Evolutionary conservation across 1,284 basidiomycete species (phyloP), one percentile per base, ranked within the genome.

Genomic region (Ceratobasidium sp.): DNA sequence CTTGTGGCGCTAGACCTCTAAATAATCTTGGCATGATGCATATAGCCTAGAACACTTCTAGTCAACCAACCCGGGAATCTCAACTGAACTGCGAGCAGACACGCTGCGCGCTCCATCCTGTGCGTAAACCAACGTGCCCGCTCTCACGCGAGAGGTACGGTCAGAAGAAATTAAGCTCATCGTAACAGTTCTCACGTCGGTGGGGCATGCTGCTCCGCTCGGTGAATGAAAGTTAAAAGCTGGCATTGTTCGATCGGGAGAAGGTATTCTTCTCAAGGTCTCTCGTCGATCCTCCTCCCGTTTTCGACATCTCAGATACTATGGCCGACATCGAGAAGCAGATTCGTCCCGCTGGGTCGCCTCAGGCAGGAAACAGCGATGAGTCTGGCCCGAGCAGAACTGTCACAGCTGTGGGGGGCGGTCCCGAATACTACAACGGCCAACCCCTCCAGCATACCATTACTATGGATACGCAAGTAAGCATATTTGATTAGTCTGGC

Each of bases 261-360:
- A 35, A 71, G 26, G 23, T 11, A 71, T 45, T 37, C 37, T 51
- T 71, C 67, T 71, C 45, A 13, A 65, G 45, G 42, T 54, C 39
- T 39, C 53, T 47, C 49, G 31, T 10, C 53, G 35, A 42, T 71
- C 35, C 15, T 31, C 47, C 28, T 3, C 26, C 67, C 23, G 13
- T 15, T 3, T n/a, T 35, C 8, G 31, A 11, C 13, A 58, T 15
- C 28, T 33, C 15, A 17, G 23, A 31, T 17, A 71, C 26, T 28
- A 71, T 71, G 67, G 67, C 67, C 23, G 67, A 71, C 39, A 39
- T 58, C 23, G 67, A 71, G 53, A 71, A 71, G n/a, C 67, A 71
- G 26, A 33, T 58, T 39, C 26, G 28, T 11, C 67, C 51, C 23
- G 13, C 35, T 26, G 53, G 26, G 3, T 71, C 67, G n/a, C 37